phyloP scores from a whole-genome alignment of 257 asterid species.

The Osmanthus fragrans region DNA sequence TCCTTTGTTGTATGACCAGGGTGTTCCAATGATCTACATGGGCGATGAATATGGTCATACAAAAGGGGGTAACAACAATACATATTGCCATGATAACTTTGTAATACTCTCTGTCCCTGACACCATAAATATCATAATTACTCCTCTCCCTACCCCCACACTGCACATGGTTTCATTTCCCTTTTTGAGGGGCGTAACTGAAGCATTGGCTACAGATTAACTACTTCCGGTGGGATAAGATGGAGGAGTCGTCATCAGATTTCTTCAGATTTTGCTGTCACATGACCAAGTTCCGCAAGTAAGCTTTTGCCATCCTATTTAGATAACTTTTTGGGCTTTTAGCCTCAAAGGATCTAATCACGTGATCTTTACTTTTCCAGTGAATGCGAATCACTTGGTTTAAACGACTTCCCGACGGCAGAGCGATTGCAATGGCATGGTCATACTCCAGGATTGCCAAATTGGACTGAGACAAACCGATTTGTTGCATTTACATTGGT shows the following conservation, averaged over 20 bases:
- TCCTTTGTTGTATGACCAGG: slow-evolving; percentile 43
- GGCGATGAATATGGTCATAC: slow-evolving; percentile 99
- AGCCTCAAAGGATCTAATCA: slow-evolving; percentile 8
- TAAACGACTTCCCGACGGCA: slow-evolving; percentile 83
- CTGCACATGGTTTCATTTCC: neutral
- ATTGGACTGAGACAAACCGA: slow-evolving; percentile 87
- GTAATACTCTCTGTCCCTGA: slow-evolving; percentile 37
- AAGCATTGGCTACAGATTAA: slow-evolving; percentile 61
- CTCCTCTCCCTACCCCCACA: neutral
- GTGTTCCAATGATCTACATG: slow-evolving; percentile 95
- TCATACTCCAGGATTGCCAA: slow-evolving; percentile 76
- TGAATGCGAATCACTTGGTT: slow-evolving; percentile 89
- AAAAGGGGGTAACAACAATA: slow-evolving; percentile 97
- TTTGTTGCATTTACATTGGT: slow-evolving; percentile 92
- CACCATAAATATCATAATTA: slow-evolving; percentile 7
- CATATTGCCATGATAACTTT: slow-evolving; percentile 90
- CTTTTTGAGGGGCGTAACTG: neutral
- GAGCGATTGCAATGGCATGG: slow-evolving; percentile 97
- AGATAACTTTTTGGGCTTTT: slow-evolving; percentile 9
- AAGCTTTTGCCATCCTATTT: slow-evolving; percentile 21
- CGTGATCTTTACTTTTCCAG: slow-evolving; percentile 37
- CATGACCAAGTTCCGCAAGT: slow-evolving; percentile 73
- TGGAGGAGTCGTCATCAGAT: slow-evolving; percentile 75
- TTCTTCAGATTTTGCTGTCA: slow-evolving; percentile 83
- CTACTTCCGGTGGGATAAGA: slow-evolving; percentile 94